Conservation (phyloP, 129 eudicot genomes). For the Escallonia herrerae region DNA sequence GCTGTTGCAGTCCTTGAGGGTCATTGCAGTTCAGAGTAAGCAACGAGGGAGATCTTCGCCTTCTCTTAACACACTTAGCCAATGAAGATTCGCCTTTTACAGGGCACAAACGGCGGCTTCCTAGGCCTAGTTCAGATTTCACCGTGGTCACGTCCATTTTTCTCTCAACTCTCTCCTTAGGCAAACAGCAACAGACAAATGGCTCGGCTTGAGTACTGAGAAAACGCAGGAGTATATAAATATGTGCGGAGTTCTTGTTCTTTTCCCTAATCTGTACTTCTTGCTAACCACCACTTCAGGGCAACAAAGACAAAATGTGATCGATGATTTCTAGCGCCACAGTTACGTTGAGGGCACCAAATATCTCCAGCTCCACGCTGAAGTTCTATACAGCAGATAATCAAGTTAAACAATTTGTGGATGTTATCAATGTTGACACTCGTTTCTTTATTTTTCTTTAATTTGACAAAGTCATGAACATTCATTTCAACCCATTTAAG, state of each 20-base stretch:
- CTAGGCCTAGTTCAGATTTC: conserved; percentile 24
- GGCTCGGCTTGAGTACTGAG: too few species aligned
- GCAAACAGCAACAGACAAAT: background rate
- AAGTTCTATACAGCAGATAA: background rate
- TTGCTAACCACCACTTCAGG: background rate
- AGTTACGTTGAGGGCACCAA: background rate
- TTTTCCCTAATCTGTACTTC: background rate
- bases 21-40: conserved; percentile 19
- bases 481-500: too few species aligned
- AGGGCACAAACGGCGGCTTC: conserved; percentile 24
- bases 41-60: conserved; percentile 45
- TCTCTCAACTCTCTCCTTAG: background rate
- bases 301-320: conserved; percentile 9
- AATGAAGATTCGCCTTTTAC: conserved; percentile 26
- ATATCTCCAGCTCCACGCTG: background rate
- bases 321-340: conserved; percentile 11
- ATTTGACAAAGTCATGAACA: too few species aligned
- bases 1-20: conserved; percentile 7
- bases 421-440: too few species aligned
- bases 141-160: conserved; percentile 24
- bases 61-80: conserved; percentile 36
- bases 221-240: background rate
- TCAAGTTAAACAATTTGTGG: too few species aligned
- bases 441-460: too few species aligned
- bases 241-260: conserved; percentile 2